Conservation (phyloP, 2,329 filamentous ascomycete species). For the Alternaria angustiovoidea region DNA sequence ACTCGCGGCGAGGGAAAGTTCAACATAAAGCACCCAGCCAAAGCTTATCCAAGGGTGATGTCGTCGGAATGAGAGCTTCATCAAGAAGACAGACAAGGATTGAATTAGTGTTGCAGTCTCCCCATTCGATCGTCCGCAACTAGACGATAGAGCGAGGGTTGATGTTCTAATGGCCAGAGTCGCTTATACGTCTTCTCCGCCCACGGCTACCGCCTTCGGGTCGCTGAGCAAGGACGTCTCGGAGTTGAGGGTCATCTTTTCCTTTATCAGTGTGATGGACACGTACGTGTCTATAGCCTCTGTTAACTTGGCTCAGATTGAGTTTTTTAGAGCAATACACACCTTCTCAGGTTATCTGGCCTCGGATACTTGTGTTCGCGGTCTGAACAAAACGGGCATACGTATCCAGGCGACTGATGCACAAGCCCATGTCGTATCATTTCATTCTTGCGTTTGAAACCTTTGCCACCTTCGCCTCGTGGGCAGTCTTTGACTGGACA, state of each 20-base stretch:
- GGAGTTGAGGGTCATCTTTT: constrained; percentile 82
- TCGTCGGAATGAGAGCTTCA: no score
- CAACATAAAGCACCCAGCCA: no score
- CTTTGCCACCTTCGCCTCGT: constrained; percentile 68
- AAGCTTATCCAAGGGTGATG: no score
- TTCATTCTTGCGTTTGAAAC: constrained; percentile 74
- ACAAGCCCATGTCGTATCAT: constrained; percentile 84
- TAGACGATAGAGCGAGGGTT: no score
- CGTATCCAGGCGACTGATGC: constrained; percentile 91
- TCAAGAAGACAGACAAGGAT: no score
- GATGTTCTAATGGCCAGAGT: constrained; percentile 12
- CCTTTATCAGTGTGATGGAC: constrained; percentile 91
- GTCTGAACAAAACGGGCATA: constrained; percentile 95
- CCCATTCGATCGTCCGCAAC: no score
- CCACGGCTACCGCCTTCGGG: constrained; percentile 85
- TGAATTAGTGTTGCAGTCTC: no score
- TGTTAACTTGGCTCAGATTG: neutral
- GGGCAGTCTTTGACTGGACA: constrained; percentile 67
- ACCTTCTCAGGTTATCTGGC: constrained; percentile 96
- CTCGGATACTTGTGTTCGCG: constrained; percentile 93
- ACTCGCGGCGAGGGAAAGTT: no score
- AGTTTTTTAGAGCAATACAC: constrained; percentile 40
- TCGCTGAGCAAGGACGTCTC: constrained; percentile 85
- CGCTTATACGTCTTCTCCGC: constrained; percentile 70
- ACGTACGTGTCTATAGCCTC: constrained; percentile 76